phyloP scores from a whole-genome alignment of 2,329 filamentous ascomycete species.

The Cladobotryum mycophilum region DNA sequence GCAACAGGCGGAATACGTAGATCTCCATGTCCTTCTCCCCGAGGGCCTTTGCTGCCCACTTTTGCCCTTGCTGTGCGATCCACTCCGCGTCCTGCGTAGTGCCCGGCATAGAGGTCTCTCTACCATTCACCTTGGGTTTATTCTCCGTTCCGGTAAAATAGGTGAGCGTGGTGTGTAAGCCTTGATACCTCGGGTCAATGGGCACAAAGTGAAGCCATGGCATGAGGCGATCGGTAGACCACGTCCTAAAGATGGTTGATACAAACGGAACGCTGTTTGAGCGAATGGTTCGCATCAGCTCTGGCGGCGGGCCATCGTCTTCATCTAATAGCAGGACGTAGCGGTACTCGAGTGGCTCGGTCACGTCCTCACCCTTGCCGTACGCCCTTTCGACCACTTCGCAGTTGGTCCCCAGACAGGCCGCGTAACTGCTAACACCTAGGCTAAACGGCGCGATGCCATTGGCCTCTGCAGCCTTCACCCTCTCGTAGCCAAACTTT shows the following conservation, averaged over 20 bases:
- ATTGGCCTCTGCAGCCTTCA: conserved; percentile 49
- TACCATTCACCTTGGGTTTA: conserved; percentile 36
- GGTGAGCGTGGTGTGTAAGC: conserved; percentile 64
- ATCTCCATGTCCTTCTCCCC: conserved; percentile 71
- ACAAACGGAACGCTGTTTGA: conserved; percentile 65
- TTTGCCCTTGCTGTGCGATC: conserved; percentile 60
- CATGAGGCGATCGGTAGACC: conserved; percentile 68
- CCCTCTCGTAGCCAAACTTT: conserved; percentile 49
- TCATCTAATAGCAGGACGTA: conserved; percentile 70
- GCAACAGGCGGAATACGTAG: conserved; percentile 69
- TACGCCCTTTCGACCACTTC: conserved; percentile 25
- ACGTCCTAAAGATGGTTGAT: conserved; percentile 67
- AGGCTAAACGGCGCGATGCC: conserved; percentile 48
- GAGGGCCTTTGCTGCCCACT: conserved; percentile 58
- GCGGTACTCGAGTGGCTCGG: conserved; percentile 55
- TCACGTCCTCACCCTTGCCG: conserved; percentile 30
- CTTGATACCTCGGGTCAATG: conserved; percentile 66
- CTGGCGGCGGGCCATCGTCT: conserved; percentile 55
- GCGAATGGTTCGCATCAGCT: conserved; percentile 57
- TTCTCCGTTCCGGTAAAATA: conserved; percentile 61
- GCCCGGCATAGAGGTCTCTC: conserved; percentile 40
- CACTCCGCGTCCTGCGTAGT: conserved; percentile 49
- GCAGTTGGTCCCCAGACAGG: conserved; percentile 44
- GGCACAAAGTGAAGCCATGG: conserved; percentile 81
- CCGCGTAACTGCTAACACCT: conserved; percentile 52